These are phyloP conservation scores for Zygosaccharomyces siamensis DNA, from an alignment of 805 yeast species.

Conservation along the genomic window DNA sequence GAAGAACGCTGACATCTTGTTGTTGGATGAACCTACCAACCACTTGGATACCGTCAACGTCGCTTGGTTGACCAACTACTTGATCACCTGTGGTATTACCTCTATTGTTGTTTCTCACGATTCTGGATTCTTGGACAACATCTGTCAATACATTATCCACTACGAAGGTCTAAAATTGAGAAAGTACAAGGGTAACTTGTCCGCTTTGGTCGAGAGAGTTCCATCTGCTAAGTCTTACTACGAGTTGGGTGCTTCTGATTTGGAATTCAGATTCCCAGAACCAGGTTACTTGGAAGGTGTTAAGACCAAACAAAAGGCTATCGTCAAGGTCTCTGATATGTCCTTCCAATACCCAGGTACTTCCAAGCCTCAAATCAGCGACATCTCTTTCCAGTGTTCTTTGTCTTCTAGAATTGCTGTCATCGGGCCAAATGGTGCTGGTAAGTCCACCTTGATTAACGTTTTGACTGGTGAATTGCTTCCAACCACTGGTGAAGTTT, in stretches of 20 bases:
- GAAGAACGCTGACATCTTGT: conserved; percentile 94
- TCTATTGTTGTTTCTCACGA: conserved; percentile 99
- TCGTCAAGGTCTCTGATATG: conserved; percentile 96
- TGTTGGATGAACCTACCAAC: conserved; percentile 99
- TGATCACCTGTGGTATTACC: conserved; percentile 96
- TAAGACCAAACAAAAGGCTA: conserved; percentile 99
- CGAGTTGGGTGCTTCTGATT: conserved; percentile 97
- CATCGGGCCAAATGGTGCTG: conserved; percentile 99
- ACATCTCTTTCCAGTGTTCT: conserved; percentile 97
- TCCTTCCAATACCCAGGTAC: conserved; percentile 99
- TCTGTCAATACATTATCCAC: conserved; percentile 97
- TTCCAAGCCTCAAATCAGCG: conserved; percentile 84
- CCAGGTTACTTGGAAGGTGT: conserved; percentile 99
- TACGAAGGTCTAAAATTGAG: conserved; percentile 99
- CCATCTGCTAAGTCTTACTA: conserved; percentile 98
- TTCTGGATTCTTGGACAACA: conserved; percentile 98
- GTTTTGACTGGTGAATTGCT: conserved; percentile 99
- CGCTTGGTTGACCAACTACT: conserved; percentile 99
- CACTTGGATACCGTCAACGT: conserved; percentile 99
- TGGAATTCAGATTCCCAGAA: conserved; percentile 97
- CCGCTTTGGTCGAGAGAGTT: conserved; percentile 97
- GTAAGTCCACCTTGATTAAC: conserved; percentile 98
- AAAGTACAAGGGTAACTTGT: conserved; percentile 99
- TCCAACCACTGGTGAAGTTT: conserved; percentile 98
- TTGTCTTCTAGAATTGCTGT: conserved; percentile 99